Evolutionary conservation across 306 rosid genomes (phyloP), one percentile per base, ranked within the genome.

Genomic region (Erythrophleum fordii): DNA sequence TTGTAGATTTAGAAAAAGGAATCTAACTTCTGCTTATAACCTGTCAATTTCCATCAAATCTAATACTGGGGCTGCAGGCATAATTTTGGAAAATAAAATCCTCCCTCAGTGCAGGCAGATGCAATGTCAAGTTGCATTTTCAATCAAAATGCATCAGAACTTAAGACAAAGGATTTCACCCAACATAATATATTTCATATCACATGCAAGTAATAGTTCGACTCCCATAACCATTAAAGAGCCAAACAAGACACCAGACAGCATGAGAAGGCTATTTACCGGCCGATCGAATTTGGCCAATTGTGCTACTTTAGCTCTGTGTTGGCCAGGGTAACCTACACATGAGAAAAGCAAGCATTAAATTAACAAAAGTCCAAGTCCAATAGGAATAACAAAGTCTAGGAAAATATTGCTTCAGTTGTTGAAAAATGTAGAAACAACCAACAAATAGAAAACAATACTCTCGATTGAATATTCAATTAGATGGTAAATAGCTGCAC

Each of bases 241-340:
- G 78, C 62, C 46, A 42, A 75, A 53, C 25, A 70, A 45, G 69
- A 39, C 13, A 82, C 39, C 11, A 80, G 73, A 61, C 53, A 62
- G 52, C 39, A 13, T 13, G 18, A 70, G 58, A 20, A 17, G 77
- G 74, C 5, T 49, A 87, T 88, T 91, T 87, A 91, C 95, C 49
- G 91, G 95, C 18, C 95, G 91, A 64, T 91, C 95, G 49, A 91
- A 91, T 83, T 88, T 91, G 12, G 95, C 82, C 51, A 89, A 61
- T 82, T 91, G 90, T 6, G 85, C 82, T 69, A 87, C 75, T 83
- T 91, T 89, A 60, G 92, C 95, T 69, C 82, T 88, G 84, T 91
- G 92, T 72, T 87, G 90, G 62, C 90, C 92, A 49, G 92, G 91
- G 79, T 46, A 84, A 76, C 95, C 95, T 91, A 66, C 60, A 48